These are phyloP conservation scores for Exophiala calicioides DNA, from an alignment of 2,329 filamentous ascomycete species.

Conservation along the genomic window DNA sequence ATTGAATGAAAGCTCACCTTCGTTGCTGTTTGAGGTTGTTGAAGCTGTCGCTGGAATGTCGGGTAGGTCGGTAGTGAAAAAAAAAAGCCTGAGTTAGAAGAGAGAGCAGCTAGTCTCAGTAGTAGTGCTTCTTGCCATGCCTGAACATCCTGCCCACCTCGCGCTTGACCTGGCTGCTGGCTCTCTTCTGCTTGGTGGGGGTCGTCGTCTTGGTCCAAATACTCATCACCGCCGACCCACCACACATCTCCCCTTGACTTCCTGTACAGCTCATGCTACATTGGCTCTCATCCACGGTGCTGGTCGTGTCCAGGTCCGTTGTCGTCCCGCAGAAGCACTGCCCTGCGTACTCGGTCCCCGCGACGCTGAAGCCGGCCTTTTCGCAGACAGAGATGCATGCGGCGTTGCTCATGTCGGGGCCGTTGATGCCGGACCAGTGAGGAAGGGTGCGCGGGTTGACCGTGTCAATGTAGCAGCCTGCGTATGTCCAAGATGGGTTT, in stretches of 20 bases:
- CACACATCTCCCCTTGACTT: slow-evolving; percentile 52
- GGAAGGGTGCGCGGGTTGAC: slow-evolving; percentile 41
- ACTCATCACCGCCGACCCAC: slow-evolving; percentile 41
- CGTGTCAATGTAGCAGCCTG: slow-evolving; percentile 49
- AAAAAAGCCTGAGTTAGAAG: no score
- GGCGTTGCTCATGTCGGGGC: slow-evolving; percentile 44
- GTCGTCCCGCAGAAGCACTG: slow-evolving; percentile 53
- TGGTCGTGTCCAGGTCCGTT: slow-evolving; percentile 4
- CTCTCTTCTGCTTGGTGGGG: slow-evolving; percentile 5
- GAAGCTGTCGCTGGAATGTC: no score
- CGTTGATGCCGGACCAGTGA: slow-evolving; percentile 44
- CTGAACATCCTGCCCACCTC: not conserved
- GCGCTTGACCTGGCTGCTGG: slow-evolving; percentile 16
- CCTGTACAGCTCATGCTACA: slow-evolving; percentile 41
- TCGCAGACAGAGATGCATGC: slow-evolving; percentile 55
- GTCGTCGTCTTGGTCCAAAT: slow-evolving; percentile 20
- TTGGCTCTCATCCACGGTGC: slow-evolving; percentile 22
- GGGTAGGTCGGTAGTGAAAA: no score
- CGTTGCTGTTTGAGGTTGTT: no score
- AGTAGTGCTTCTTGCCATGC: no score
- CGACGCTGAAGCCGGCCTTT: slow-evolving; percentile 46
- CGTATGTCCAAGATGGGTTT: slow-evolving; percentile 25
- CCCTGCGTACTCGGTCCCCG: slow-evolving; percentile 53
- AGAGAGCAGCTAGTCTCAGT: no score
- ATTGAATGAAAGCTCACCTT: no score